Base-by-base conservation (phyloP, 176 grass and related monocot genomes). In the Carex kokanica region DNA sequence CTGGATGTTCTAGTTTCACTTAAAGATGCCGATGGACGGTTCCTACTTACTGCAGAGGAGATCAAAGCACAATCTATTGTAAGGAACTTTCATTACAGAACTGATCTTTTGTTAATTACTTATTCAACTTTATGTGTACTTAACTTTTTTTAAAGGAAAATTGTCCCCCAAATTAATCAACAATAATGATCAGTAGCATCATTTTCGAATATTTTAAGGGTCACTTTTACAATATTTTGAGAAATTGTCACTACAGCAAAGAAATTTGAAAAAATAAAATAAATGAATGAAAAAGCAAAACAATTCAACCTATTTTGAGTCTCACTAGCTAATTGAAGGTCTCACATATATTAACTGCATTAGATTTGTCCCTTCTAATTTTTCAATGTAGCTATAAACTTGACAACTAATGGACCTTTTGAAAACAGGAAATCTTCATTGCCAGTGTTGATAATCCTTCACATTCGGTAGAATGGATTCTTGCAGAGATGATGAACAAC, bases 361-460 rank as follows among this genome's bases (percentile, higher is more conserved):
- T 63, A 63, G 21, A 63, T 63, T 63, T 63, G 60, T 24, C 36
- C 36, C 5, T 38, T 38, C 36, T 38, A 38, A 38, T 38, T 38
- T 38, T 38, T 5, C 36, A 38, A 60, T 62, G 21, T 62, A 62
- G 8, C 20, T 63, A 23, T 63, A 23, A 63, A 27, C 20, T 2
- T 63, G 0, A 63, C 60, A 63, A 25, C 20, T 63, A 25, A 27
- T 25, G 60, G 23, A 63, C 60, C 8, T 23, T 11, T 63, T 63
- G 23, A 43, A 43, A 43, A 63, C 16, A 79, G 82, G 85, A 87
- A 20, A 45, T 87, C 5, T 16, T 75, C 13, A 53, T 77, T 8
- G 83, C 85, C 0, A 47, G 31, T 0, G 29, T 79, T 3, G 89
- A 91, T 64, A 91, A 88, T 68, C 78, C 86, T 16, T 88, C 86